Evolutionary conservation across 257 asterid species (phyloP), one percentile per base, ranked within the genome.

Genomic region (Gentiana macrophylla): DNA sequence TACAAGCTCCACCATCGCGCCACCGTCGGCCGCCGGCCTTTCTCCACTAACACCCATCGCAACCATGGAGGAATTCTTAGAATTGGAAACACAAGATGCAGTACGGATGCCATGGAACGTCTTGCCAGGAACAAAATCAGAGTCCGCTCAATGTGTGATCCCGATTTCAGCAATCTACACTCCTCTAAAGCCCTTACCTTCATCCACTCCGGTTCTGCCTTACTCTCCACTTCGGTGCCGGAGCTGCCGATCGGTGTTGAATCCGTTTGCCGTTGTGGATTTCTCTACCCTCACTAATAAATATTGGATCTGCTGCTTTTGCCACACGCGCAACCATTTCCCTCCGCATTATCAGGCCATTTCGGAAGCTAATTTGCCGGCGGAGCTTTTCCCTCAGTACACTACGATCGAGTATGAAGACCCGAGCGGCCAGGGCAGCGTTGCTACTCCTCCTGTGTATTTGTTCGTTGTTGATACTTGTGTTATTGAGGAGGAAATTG

Each of bases 31-130:
- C 4, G 33, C 56, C 4, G 37, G 58, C 32, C 41, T 59, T 65
- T 37, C 75, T 62, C 61, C 52, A 55, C 52, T 35, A 9, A 24
- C 61, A 3, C 66, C 65, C 53, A 52, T 38, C 12, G 32, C 62
- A 35, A 63, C 62, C 50, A 89, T 90, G 98, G 68, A 95, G 77
- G 96, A 91, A 61, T 91, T 91, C 66, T 66, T 76, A 9, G 97
- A 87, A 64, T 67, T 91, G 3, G 98, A 91, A 67, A 32, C 65
- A 3, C 95, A 83, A 69, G 97, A 87, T 71, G 74, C 86, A 44
- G 93, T 91, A 37, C 84, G 98, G 55, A 91, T 91, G 98, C 95
- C 98, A 24, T 91, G 97, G 97, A 91, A 91, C 73, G 97, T 91
- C 50, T 76, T 91, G 6, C 98, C 98, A 7, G 98, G 98, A 37